phyloP scores from a whole-genome alignment of 1,284 basidiomycete species.

The Puccinia triticina region DNA sequence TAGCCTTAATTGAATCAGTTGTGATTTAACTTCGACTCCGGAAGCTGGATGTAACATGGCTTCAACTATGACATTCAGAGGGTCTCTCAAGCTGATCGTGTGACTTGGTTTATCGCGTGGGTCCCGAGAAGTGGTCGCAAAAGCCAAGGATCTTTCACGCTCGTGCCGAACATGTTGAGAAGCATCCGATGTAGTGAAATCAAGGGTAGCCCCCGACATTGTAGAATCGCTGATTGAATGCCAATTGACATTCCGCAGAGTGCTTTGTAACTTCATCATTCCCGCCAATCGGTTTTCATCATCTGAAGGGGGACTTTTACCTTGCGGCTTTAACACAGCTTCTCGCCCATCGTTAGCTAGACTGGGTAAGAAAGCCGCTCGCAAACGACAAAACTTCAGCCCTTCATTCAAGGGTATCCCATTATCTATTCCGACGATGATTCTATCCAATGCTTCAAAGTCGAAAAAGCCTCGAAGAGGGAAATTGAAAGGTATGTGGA shows the following conservation, averaged over 20 bases:
- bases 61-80: constrained; percentile 42
- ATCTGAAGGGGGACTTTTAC: constrained; percentile 56
- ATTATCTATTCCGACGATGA: constrained; percentile 50
- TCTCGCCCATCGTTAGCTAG: constrained; percentile 64
- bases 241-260: constrained; percentile 68
- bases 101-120: constrained; percentile 34
- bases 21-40: constrained; percentile 48
- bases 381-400: constrained; percentile 88
- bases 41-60: constrained; percentile 49
- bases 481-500: constrained; percentile 37
- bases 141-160: constrained; percentile 40
- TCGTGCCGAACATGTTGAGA: constrained; percentile 48
- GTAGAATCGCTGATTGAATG: constrained; percentile 23
- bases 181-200: constrained; percentile 43
- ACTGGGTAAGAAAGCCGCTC: constrained; percentile 88
- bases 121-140: constrained; percentile 15
- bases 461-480: constrained; percentile 35
- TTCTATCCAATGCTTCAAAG: constrained; percentile 44
- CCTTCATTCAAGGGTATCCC: constrained; percentile 48
- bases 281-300: constrained; percentile 80
- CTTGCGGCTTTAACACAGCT: constrained; percentile 63
- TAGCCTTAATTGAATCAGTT: constrained; percentile 41
- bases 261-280: constrained; percentile 85
- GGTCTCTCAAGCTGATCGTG: constrained; percentile 33
- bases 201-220: constrained; percentile 31